Evolutionary conservation across 2,329 filamentous ascomycete species (phyloP).

Genomic region (Arthrocladium fulminans): DNA sequence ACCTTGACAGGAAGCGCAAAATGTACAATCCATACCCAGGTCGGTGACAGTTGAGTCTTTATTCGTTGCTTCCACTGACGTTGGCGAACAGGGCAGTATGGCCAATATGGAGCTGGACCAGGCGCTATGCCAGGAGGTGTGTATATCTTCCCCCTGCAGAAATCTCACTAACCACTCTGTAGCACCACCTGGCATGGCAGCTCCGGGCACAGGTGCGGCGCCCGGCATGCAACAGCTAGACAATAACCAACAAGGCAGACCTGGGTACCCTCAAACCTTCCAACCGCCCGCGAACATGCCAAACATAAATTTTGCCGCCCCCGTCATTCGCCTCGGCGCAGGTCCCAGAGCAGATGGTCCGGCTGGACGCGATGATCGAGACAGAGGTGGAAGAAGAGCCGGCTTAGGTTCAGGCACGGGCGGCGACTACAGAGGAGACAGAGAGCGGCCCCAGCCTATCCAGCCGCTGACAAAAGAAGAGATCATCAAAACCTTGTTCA

Average conservation of each 20-base stretch:
- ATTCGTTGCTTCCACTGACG: not conserved
- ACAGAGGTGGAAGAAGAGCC: constrained; percentile 41
- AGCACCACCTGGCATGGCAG: constrained; percentile 69
- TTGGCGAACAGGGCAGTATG: constrained; percentile 49
- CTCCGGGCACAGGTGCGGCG: constrained; percentile 68
- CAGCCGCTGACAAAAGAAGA: constrained; percentile 83
- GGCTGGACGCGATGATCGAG: constrained; percentile 39
- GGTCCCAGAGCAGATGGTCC: constrained; percentile 50
- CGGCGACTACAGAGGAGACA: constrained; percentile 45
- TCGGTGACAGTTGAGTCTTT: constrained; percentile 16
- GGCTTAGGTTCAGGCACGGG: constrained; percentile 50
- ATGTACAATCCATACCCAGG: constrained; percentile 41
- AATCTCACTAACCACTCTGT: constrained; percentile 37
- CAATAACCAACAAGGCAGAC: constrained; percentile 66
- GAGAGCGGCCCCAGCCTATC: constrained; percentile 60
- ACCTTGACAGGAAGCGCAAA: not conserved
- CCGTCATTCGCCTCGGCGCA: constrained; percentile 87
- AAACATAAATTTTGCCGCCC: constrained; percentile 96
- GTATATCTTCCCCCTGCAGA: constrained; percentile 23
- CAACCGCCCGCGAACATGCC: constrained; percentile 86
- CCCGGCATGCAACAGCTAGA: constrained; percentile 70
- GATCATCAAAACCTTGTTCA: constrained; percentile 80
- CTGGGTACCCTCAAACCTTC: constrained; percentile 73
- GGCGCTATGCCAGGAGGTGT: constrained; percentile 76
- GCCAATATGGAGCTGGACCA: constrained; percentile 63